Evolutionary conservation across 2,329 filamentous ascomycete species (phyloP).

Genomic region (Fusarium compactum): DNA sequence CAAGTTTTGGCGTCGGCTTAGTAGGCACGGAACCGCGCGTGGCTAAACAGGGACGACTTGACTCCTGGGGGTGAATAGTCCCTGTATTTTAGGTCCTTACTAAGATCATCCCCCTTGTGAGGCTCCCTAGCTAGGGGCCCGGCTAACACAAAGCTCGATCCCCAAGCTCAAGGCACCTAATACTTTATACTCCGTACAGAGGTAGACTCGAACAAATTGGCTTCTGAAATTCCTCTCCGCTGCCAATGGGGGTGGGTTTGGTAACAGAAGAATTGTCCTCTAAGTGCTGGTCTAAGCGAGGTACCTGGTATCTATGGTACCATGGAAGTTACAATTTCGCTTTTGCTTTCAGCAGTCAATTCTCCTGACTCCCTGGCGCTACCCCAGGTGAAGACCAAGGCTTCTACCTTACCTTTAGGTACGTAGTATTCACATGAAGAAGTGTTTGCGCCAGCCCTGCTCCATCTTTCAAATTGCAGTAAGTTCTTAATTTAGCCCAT

Average conservation of each 20-base stretch:
- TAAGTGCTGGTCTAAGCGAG: too few relatives aligned
- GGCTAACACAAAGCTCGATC: too few relatives aligned
- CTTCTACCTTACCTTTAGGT: background rate
- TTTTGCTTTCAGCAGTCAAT: background rate
- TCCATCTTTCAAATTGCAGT: background rate
- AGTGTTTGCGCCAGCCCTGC: background rate
- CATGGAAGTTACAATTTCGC: background rate
- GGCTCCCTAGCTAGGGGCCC: background rate
- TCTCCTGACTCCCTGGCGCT: background rate
- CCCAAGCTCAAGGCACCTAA: too few relatives aligned
- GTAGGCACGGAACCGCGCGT: background rate
- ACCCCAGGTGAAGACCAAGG: background rate
- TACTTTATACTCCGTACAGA: too few relatives aligned
- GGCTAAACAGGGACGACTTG: background rate
- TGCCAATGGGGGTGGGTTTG: too few relatives aligned
- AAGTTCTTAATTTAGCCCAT: background rate
- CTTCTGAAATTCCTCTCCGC: too few relatives aligned
- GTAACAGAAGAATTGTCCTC: too few relatives aligned
- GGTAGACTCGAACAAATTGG: too few relatives aligned
- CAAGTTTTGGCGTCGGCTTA: background rate
- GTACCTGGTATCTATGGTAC: too few relatives aligned
- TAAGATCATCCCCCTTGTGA: constrained; percentile 4
- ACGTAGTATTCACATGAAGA: background rate
- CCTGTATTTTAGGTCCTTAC: constrained; percentile 5
- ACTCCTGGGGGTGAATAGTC: background rate